A percentile compares a stretch with the other conserved stretches of the same genome.
Evolutionary conservation across 2,329 filamentous ascomycete genomes (phyloP).

Genomic region (Colletotrichum chrysophilum): DNA sequence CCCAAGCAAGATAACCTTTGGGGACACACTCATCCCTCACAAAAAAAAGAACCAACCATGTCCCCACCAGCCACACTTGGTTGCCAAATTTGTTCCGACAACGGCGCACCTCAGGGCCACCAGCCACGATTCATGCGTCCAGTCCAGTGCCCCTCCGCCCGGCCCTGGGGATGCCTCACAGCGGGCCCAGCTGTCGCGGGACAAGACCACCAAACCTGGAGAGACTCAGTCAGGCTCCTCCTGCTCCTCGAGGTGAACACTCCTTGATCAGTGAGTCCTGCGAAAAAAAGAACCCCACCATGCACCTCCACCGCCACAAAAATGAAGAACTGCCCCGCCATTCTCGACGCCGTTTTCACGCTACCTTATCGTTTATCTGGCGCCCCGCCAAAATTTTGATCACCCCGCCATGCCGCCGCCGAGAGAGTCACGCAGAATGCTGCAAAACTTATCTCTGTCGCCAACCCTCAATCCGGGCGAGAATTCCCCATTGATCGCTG

Average conservation of each 20-base stretch:
- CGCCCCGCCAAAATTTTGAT: slow-evolving; percentile 18
- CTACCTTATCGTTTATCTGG: slow-evolving; percentile 16
- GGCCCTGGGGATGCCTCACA: background rate
- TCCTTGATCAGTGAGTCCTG: background rate
- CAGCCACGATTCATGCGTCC: slow-evolving; percentile 13
- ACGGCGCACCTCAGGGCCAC: background rate
- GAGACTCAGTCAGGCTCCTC: background rate
- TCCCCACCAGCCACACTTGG: background rate
- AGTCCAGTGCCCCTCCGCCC: background rate
- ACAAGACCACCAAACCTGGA: background rate
- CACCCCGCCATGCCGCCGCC: slow-evolving; percentile 19
- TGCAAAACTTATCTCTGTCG: slow-evolving; percentile 18
- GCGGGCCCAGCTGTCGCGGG: background rate
- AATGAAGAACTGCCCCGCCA: slow-evolving; percentile 13
- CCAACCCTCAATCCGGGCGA: slow-evolving; percentile 9
- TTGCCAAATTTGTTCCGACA: background rate
- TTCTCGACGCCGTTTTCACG: background rate
- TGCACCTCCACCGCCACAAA: slow-evolving; percentile 19
- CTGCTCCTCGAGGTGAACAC: background rate
- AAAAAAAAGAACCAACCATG: background rate
- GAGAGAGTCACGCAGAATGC: slow-evolving; percentile 15
- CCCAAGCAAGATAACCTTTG: background rate
- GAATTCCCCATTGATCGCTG: slow-evolving; percentile 20
- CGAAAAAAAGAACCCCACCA: background rate
- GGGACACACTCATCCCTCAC: background rate